These are phyloP conservation scores for Phytophthora chlamydospora DNA, from an alignment of 352 stramenopile species.

Conservation along the genomic window DNA sequence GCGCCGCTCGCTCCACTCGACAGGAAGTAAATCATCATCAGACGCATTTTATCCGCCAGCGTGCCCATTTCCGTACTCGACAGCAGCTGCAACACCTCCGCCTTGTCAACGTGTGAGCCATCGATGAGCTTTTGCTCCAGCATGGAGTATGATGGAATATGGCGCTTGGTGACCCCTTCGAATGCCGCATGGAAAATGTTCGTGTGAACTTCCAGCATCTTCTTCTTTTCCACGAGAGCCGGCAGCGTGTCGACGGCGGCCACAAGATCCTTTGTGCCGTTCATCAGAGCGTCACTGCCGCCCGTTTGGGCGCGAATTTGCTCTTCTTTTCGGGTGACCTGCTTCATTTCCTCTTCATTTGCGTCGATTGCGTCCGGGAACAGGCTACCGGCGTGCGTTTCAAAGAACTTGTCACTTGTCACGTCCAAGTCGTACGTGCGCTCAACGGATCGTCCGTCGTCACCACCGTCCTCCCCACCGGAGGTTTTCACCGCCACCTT, in stretches of 20 bases:
- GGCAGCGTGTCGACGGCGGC: constrained; percentile 85
- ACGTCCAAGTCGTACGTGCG: constrained; percentile 86
- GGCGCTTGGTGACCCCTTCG: constrained; percentile 74
- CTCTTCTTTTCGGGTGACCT: constrained; percentile 86
- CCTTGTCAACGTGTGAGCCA: constrained; percentile 70
- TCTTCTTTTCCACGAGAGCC: constrained; percentile 87
- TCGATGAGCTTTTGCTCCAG: constrained; percentile 90
- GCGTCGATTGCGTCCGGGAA: constrained; percentile 87
- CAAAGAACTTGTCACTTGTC: constrained; percentile 84
- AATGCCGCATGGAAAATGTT: constrained; percentile 90
- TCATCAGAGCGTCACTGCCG: constrained; percentile 64
- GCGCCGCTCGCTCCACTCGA: constrained; percentile 68
- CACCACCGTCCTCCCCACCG: constrained; percentile 39
- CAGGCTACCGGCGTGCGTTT: constrained; percentile 72
- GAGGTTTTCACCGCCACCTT: constrained; percentile 88
- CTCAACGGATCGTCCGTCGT: constrained; percentile 47
- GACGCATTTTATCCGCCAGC: constrained; percentile 79
- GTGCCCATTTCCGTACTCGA: constrained; percentile 67
- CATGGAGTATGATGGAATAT: constrained; percentile 86
- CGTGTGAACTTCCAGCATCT: constrained; percentile 88
- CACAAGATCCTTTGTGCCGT: constrained; percentile 84
- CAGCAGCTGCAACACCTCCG: constrained; percentile 75
- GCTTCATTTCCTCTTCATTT: constrained; percentile 90
- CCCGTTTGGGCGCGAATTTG: constrained; percentile 81
- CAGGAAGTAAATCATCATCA: constrained; percentile 91